These are phyloP conservation scores for Fusarium sp. DNA, from an alignment of 2,329 filamentous ascomycete species.

Conservation along the genomic window DNA sequence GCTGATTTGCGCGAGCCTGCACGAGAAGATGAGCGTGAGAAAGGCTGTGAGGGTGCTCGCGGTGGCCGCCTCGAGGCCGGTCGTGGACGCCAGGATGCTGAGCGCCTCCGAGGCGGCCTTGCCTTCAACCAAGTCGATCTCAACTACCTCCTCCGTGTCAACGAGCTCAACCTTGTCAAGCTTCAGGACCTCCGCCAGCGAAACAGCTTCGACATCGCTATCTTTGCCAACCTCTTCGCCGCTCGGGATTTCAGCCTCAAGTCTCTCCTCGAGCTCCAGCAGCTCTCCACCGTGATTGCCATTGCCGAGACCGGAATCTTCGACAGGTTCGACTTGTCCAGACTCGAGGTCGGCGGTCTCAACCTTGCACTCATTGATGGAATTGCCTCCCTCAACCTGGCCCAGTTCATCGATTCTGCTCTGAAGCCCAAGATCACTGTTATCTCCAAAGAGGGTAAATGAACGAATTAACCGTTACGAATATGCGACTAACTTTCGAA, in stretches of 20 bases:
- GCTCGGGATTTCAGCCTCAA: constrained; percentile 55
- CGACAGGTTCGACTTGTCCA: constrained; percentile 44
- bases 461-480: rapidly evolving
- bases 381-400: constrained; percentile 44
- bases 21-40: neutral
- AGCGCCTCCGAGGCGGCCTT: constrained; percentile 52
- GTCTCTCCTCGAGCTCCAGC: constrained; percentile 54
- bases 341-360: constrained; percentile 42
- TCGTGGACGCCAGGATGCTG: constrained; percentile 35
- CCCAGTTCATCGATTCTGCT: constrained; percentile 45
- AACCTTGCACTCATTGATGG: constrained; percentile 47
- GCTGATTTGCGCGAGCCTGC: neutral
- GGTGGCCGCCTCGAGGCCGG: constrained; percentile 35
- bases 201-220: constrained; percentile 59
- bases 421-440: constrained; percentile 45
- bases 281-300: constrained; percentile 54
- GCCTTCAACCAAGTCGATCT: constrained; percentile 54
- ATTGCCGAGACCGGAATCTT: constrained; percentile 47
- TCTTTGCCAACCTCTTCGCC: constrained; percentile 57
- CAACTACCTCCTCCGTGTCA: constrained; percentile 60
- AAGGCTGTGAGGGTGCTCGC: neutral
- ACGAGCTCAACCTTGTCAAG: constrained; percentile 57
- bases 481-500: neutral
- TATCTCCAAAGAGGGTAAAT: constrained; percentile 43
- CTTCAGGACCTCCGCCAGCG: constrained; percentile 52